A percentile compares a stretch with the other conserved stretches of the same genome.
Conservation (phyloP, 2,329 filamentous ascomycete genomes). For the Emergomyces pasteurianus region DNA sequence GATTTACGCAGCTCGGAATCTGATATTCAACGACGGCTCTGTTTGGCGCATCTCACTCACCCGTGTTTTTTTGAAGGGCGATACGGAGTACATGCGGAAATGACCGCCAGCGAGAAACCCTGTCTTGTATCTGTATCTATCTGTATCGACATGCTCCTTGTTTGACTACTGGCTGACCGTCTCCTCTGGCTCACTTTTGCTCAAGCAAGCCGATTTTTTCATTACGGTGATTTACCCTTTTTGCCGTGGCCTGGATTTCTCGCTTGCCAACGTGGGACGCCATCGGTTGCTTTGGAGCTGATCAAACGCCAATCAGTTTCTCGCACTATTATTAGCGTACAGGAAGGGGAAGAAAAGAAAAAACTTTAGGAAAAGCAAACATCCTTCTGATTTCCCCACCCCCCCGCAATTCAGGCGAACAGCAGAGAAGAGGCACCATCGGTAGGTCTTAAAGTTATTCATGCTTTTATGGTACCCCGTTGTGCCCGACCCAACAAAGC, state of each 20-base stretch:
- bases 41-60: too few relatives aligned
- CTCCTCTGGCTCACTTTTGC: too few relatives aligned
- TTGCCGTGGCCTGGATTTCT: not conserved
- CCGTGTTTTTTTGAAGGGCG: not conserved
- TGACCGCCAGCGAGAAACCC: not conserved
- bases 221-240: not conserved
- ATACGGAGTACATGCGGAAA: not conserved
- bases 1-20: too few relatives aligned
- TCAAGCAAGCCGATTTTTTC: too few relatives aligned
- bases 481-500: not conserved
- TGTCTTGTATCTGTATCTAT: too few relatives aligned
- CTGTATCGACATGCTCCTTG: not conserved
- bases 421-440: not conserved
- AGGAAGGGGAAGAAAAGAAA: too few relatives aligned
- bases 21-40: too few relatives aligned
- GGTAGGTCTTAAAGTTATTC: not conserved
- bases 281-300: not conserved
- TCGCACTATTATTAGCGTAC: not conserved
- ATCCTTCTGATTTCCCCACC: not conserved
- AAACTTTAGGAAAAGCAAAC: not conserved
- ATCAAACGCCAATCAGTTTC: not conserved
- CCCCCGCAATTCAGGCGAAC: not conserved
- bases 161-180: not conserved
- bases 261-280: not conserved
- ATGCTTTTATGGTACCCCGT: not conserved